Percentiles rank a stretch among this genome's conserved stretches.
Conservation (phyloP, 306 rosid genomes). For the Dryas octopetala region DNA sequence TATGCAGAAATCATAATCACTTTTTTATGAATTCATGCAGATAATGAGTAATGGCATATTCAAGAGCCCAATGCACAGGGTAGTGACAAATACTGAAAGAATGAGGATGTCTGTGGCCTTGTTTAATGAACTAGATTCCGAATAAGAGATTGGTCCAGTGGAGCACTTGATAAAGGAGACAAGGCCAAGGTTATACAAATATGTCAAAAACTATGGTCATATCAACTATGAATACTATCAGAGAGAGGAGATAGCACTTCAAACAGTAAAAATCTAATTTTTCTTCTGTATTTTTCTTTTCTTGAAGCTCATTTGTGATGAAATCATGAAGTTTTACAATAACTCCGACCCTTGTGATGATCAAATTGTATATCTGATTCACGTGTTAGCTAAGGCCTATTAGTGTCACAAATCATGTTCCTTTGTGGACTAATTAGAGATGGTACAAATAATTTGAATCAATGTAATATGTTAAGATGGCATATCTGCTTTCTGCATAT, state of each 20-base stretch:
- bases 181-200: constrained; percentile 12
- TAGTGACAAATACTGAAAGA: constrained; percentile 17
- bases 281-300: too few relatives aligned
- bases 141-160: constrained; percentile 15
- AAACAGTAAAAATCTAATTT: neutral
- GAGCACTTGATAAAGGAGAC: constrained; percentile 16
- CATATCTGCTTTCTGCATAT: too few relatives aligned
- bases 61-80: constrained; percentile 29
- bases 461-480: too few relatives aligned
- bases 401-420: too few relatives aligned
- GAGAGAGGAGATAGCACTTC: constrained; percentile 14
- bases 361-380: too few relatives aligned
- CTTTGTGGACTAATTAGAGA: too few relatives aligned
- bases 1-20: too few relatives aligned
- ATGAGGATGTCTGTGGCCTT: constrained; percentile 18
- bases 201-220: constrained; percentile 19
- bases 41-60: constrained; percentile 16
- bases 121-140: constrained; percentile 18
- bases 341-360: too few relatives aligned
- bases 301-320: too few relatives aligned
- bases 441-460: too few relatives aligned
- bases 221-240: constrained; percentile 19
- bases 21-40: neutral
- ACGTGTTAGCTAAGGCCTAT: too few relatives aligned
- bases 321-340: too few relatives aligned